Evolutionary conservation across 768 basidiomycete species (phyloP).

Genomic region (Leucosporidium yakuticum): DNA sequence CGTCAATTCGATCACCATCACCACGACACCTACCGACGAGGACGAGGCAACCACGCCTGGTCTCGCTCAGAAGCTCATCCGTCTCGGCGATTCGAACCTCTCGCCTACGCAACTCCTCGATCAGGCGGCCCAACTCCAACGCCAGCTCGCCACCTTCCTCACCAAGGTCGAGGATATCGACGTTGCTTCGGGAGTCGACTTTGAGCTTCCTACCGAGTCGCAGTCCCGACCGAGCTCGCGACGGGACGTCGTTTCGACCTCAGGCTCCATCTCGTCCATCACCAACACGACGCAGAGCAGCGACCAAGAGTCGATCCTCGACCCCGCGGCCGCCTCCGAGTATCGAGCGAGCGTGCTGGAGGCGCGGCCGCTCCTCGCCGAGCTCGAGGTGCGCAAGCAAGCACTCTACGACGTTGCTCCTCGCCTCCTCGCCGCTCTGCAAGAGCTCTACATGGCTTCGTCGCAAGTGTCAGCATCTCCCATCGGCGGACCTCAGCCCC

Average conservation of each 20-base stretch:
- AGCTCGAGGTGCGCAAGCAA: conserved; percentile 64
- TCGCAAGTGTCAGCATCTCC: neutral
- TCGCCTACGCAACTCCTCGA: conserved; percentile 8
- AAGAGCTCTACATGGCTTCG: conserved; percentile 45
- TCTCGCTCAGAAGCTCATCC: neutral
- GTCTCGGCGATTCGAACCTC: no score
- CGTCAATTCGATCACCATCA: neutral
- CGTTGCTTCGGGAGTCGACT: conserved; percentile 72
- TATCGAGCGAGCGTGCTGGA: conserved; percentile 62
- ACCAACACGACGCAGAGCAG: neutral
- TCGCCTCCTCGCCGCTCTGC: conserved; percentile 56
- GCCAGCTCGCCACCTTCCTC: conserved; percentile 57
- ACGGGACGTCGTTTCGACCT: neutral
- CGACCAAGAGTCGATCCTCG: neutral
- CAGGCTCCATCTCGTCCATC: neutral
- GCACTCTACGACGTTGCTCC: conserved; percentile 67
- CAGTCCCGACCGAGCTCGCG: conserved; percentile 1
- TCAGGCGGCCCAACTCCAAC: conserved; percentile 40
- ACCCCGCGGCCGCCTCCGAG: conserved; percentile 28
- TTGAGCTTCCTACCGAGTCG: conserved; percentile 40
- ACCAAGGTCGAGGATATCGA: conserved; percentile 62
- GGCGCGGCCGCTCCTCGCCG: conserved; percentile 62
- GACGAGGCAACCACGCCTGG: neutral
- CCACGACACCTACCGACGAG: neutral
- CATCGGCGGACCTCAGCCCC: conserved; percentile 5